Conservation (phyloP, 148 eudicot species). For the Heliamphora exappendiculata region DNA sequence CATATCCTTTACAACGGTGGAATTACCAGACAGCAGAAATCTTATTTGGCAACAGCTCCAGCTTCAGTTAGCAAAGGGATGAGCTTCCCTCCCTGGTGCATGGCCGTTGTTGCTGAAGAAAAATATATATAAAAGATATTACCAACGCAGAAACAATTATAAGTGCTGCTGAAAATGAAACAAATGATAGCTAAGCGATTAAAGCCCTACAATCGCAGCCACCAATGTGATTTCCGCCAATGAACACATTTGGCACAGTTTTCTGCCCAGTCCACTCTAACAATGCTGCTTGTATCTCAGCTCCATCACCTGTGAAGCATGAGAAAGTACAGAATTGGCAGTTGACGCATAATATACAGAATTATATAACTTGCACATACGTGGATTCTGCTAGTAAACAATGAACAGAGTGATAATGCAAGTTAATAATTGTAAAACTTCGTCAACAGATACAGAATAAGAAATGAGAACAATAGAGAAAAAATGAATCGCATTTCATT, state of each 20-base stretch:
- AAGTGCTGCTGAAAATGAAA: no score
- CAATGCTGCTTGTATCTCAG: conserved; percentile 57
- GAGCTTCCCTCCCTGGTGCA: conserved; percentile 11
- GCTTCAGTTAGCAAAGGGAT: conserved; percentile 2
- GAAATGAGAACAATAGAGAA: no score
- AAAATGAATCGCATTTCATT: no score
- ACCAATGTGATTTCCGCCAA: conserved; percentile 67
- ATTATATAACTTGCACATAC: no score
- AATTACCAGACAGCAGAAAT: neutral
- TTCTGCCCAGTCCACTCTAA: conserved; percentile 71
- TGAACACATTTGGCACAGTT: conserved; percentile 82
- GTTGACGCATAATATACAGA: no score
- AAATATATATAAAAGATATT: neutral
- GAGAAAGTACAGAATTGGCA: no score
- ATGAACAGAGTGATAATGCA: no score
- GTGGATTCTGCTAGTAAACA: no score
- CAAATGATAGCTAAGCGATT: no score
- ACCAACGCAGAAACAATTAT: no score
- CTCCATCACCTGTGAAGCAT: conserved; percentile 53
- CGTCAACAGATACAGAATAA: no score
- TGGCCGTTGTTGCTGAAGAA: conserved; percentile 4
- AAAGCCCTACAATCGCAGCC: conserved; percentile 59
- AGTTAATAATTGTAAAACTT: no score
- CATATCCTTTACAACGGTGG: neutral
- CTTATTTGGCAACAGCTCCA: neutral